Conservation (phyloP, 2,329 filamentous ascomycete species). For the Endoconidiophora laricicola region DNA sequence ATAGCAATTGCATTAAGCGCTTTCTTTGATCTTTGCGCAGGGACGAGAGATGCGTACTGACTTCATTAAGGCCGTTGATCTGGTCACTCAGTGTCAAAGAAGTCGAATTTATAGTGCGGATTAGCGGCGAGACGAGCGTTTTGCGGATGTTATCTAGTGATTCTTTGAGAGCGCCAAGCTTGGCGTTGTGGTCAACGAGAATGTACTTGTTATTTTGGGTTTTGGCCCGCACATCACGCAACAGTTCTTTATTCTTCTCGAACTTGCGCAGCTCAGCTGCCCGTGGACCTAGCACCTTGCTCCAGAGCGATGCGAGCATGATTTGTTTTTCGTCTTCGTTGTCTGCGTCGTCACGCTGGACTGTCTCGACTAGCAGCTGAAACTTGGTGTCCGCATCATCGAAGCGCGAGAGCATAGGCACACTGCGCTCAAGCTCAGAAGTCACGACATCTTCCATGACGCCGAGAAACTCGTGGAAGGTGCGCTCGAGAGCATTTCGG, state of each 20-base stretch:
- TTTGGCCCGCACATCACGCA: conserved; percentile 62
- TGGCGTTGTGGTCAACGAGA: conserved; percentile 71
- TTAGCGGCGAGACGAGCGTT: conserved; percentile 71
- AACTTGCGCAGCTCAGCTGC: conserved; percentile 68
- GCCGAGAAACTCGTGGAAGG: conserved; percentile 72
- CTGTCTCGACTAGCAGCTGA: conserved; percentile 68
- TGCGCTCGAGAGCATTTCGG: conserved; percentile 62
- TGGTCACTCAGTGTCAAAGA: conserved; percentile 63
- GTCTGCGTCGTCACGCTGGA: conserved; percentile 64
- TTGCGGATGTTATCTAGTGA: conserved; percentile 71
- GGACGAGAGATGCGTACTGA: conserved; percentile 58
- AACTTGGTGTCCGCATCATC: conserved; percentile 84
- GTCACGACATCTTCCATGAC: conserved; percentile 82
- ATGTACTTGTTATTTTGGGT: conserved; percentile 79
- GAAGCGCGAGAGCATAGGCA: conserved; percentile 74
- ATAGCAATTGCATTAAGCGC: conserved; percentile 66
- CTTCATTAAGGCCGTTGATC: conserved; percentile 65
- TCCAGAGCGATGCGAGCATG: conserved; percentile 72
- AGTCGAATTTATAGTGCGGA: conserved; percentile 43
- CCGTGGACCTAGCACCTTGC: conserved; percentile 62
- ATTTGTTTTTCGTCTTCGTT: conserved; percentile 72
- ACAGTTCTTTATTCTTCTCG: conserved; percentile 70
- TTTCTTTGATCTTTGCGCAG: conserved; percentile 67
- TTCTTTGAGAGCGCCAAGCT: conserved; percentile 67
- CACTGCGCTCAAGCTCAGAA: conserved; percentile 64